Evolutionary conservation across 345 rosid species (phyloP).

Genomic region (Leavenworthia alabamica): DNA sequence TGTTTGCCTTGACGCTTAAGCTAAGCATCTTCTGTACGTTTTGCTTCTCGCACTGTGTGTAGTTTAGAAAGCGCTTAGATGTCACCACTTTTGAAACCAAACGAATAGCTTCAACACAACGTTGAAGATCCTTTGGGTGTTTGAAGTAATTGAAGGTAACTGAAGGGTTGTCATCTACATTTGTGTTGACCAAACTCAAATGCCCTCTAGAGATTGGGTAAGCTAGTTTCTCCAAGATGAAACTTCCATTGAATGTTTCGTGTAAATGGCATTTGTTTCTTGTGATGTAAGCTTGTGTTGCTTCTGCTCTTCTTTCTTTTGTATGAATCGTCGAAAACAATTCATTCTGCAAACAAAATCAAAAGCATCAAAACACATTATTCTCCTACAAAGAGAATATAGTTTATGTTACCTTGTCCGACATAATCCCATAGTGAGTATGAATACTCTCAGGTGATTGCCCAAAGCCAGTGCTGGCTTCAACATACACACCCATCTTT

Average conservation of each 20-base stretch:
- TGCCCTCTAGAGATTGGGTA: slow-evolving; percentile 63
- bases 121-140: slow-evolving; percentile 57
- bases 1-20: slow-evolving; percentile 60
- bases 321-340: slow-evolving; percentile 60
- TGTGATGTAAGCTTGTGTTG: slow-evolving; percentile 43
- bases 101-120: slow-evolving; percentile 73
- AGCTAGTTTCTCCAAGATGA: slow-evolving; percentile 83
- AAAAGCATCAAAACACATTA: slow-evolving; percentile 3
- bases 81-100: slow-evolving; percentile 52
- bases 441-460: slow-evolving; percentile 64
- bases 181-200: slow-evolving; percentile 55
- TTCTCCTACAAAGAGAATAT: not conserved
- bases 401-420: slow-evolving; percentile 58
- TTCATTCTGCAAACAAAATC: slow-evolving; percentile 18
- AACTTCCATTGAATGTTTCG: slow-evolving; percentile 89
- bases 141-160: slow-evolving; percentile 90
- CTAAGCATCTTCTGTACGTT: slow-evolving; percentile 60
- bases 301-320: slow-evolving; percentile 63
- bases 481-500: slow-evolving; percentile 78
- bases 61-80: slow-evolving; percentile 56
- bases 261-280: slow-evolving; percentile 54
- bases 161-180: slow-evolving; percentile 72
- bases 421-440: slow-evolving; percentile 76
- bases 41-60: slow-evolving; percentile 43
- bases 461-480: slow-evolving; percentile 91